A percentile compares a stretch with the other conserved stretches of the same genome.
These are phyloP conservation scores for Eucalyptus marginata DNA, from an alignment of 345 rosid genomes.

Conservation along the genomic window DNA sequence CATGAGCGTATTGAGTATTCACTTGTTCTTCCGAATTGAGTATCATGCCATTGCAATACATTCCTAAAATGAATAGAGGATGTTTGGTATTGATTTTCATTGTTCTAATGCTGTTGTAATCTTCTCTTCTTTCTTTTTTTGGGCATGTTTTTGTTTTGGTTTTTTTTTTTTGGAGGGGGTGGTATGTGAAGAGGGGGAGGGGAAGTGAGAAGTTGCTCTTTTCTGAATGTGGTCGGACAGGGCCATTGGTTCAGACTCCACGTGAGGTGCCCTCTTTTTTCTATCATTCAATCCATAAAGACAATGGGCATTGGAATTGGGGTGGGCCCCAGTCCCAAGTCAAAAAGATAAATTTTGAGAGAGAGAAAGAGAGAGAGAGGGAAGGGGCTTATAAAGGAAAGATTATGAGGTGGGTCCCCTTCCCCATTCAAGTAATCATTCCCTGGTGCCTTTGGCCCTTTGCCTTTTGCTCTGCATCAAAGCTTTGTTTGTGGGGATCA, in stretches of 20 bases:
- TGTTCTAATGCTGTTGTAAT: background rate
- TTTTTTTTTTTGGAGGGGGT: too few species aligned
- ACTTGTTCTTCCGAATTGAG: background rate
- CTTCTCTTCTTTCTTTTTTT: background rate
- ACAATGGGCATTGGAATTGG: constrained; percentile 58
- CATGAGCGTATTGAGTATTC: background rate
- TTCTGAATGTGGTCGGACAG: constrained; percentile 51
- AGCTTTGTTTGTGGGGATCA: constrained; percentile 15
- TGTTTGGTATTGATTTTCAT: background rate
- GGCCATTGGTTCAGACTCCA: constrained; percentile 96
- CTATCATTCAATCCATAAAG: constrained; percentile 98
- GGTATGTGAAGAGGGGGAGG: background rate
- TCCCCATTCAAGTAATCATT: constrained; percentile 78
- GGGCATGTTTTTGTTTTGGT: background rate
- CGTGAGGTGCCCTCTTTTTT: constrained; percentile 99
- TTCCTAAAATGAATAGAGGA: background rate
- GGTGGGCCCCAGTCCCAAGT: constrained; percentile 61
- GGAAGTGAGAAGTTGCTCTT: background rate
- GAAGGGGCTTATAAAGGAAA: constrained; percentile 17
- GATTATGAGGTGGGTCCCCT: constrained; percentile 21
- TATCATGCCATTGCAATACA: background rate
- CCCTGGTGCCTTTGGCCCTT: constrained; percentile 31
- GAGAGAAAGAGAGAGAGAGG: constrained; percentile 1
- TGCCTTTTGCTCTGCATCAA: constrained; percentile 40
- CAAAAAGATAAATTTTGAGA: constrained; percentile 16